Conservation (phyloP, 768 basidiomycete genomes). For the Boletus speciosus region DNA sequence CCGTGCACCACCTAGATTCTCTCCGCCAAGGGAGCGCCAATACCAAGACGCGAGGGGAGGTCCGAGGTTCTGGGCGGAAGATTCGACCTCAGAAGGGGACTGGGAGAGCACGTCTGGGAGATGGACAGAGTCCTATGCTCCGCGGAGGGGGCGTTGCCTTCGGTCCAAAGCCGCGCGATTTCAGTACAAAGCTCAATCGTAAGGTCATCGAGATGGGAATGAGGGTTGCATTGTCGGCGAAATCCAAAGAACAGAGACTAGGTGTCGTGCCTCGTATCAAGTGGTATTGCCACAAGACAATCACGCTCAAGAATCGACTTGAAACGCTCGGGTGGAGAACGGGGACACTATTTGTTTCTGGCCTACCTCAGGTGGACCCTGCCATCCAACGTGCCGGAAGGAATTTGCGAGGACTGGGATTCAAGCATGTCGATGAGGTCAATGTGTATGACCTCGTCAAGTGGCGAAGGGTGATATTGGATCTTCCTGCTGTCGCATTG, state of each 20-base stretch:
- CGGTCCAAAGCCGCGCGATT: constrained; percentile 88
- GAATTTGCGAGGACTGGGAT: constrained; percentile 69
- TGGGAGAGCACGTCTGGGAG: constrained; percentile 87
- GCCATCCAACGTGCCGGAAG: constrained; percentile 58
- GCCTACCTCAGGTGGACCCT: constrained; percentile 49
- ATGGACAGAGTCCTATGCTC: constrained; percentile 81
- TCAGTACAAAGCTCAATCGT: constrained; percentile 86
- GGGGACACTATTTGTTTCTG: constrained; percentile 71
- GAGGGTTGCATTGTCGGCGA: constrained; percentile 82
- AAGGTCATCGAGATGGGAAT: constrained; percentile 94
- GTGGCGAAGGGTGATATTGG: constrained; percentile 80
- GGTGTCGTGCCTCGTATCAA: constrained; percentile 71
- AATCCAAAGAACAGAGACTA: constrained; percentile 69
- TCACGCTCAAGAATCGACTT: constrained; percentile 59
- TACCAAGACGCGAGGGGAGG: constrained; percentile 90
- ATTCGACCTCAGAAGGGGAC: constrained; percentile 89
- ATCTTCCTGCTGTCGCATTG: constrained; percentile 76
- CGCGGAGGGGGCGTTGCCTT: constrained; percentile 92
- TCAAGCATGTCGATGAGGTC: constrained; percentile 61
- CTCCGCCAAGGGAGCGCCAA: constrained; percentile 89
- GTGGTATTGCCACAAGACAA: constrained; percentile 74
- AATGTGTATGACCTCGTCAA: constrained; percentile 81
- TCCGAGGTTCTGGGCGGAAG: constrained; percentile 85
- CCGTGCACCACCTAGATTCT: constrained; percentile 81
- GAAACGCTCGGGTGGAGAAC: constrained; percentile 63